These are phyloP conservation scores for Claviceps monticola DNA, from an alignment of 2,329 filamentous ascomycete species.

Conservation along the genomic window DNA sequence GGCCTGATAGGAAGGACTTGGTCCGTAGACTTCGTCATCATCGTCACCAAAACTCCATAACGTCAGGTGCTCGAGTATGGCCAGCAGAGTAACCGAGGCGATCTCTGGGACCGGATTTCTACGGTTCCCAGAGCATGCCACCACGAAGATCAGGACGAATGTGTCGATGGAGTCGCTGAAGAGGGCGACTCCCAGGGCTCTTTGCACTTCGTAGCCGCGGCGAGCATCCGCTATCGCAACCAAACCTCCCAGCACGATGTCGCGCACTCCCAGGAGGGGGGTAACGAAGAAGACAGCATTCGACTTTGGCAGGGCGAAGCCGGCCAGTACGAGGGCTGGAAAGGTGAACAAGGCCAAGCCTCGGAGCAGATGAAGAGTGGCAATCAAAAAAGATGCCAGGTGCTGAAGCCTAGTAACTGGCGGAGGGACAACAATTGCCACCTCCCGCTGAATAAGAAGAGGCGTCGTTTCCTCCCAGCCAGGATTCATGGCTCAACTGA, in stretches of 20 bases:
- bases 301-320: constrained; percentile 16
- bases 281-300: constrained; percentile 17
- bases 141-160: constrained; percentile 20
- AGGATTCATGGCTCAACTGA: neutral
- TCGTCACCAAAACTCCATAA: constrained; percentile 20
- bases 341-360: constrained; percentile 16
- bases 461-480: constrained; percentile 4
- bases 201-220: constrained; percentile 14
- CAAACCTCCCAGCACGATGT: constrained; percentile 17
- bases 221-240: constrained; percentile 14
- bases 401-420: constrained; percentile 11
- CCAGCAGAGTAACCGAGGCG: constrained; percentile 16
- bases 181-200: constrained; percentile 17
- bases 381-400: constrained; percentile 13
- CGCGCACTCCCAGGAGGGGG: constrained; percentile 18
- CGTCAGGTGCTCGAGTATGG: constrained; percentile 18
- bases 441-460: constrained; percentile 3
- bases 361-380: constrained; percentile 14
- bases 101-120: constrained; percentile 16
- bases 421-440: neutral
- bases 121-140: constrained; percentile 18
- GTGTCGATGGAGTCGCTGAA: constrained; percentile 21
- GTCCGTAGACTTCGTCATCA: constrained; percentile 7
- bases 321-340: constrained; percentile 16
- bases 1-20: constrained; percentile 6